Evolutionary conservation across 169 alveolate species (phyloP).

Genomic region (Eimeria sp.): DNA sequence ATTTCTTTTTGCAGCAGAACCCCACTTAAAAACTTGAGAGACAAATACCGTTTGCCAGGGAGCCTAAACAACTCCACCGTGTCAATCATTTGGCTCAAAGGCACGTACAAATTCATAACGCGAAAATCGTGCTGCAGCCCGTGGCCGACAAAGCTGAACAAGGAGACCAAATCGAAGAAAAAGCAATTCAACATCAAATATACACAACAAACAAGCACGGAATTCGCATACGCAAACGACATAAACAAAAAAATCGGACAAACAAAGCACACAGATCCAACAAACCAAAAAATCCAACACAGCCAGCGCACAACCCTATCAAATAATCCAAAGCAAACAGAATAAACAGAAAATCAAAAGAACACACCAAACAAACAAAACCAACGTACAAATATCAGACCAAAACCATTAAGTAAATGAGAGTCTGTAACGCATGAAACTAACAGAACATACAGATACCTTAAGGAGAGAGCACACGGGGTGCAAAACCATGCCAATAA

Average conservation of each 20-base stretch:
- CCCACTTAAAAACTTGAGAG: constrained; percentile 90
- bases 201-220: too few species aligned
- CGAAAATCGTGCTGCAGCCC: constrained; percentile 90
- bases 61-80: constrained; percentile 65
- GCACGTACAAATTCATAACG: constrained; percentile 90
- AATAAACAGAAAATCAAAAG: too few species aligned
- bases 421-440: not conserved
- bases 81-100: constrained; percentile 84
- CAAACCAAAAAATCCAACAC: not conserved
- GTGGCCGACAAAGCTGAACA: constrained; percentile 89
- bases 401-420: too few species aligned
- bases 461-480: too few species aligned
- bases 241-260: too few species aligned
- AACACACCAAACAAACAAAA: not conserved
- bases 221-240: too few species aligned
- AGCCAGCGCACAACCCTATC: too few species aligned
- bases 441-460: too few species aligned
- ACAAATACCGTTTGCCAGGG: constrained; percentile 88
- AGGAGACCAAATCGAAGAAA: not conserved
- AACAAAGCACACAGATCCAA: too few species aligned
- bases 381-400: not conserved
- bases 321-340: not conserved
- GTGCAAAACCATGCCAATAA: too few species aligned
- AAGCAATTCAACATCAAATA: too few species aligned
- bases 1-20: constrained; percentile 86